Evolutionary conservation across 352 stramenopile genomes (phyloP).

Genomic region (Phytophthora nicotianae): DNA sequence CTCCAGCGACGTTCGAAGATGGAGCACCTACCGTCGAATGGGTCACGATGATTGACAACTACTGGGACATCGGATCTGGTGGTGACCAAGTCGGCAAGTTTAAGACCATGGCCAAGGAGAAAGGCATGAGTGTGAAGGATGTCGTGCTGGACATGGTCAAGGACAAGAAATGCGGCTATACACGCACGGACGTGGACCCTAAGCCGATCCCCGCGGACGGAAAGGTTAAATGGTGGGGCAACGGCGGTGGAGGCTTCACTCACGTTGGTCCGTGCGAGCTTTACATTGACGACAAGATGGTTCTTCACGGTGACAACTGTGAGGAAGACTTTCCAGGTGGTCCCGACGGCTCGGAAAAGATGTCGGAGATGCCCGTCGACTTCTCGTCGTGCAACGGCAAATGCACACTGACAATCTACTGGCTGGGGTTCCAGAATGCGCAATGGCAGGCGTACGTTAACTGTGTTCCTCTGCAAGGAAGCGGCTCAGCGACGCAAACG

Average conservation of each 20-base stretch:
- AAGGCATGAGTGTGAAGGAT: conserved; percentile 37
- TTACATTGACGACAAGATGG: conserved; percentile 50
- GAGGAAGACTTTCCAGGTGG: conserved; percentile 38
- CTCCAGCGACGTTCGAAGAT: neutral
- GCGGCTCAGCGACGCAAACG: conserved; percentile 10
- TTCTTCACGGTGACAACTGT: conserved; percentile 45
- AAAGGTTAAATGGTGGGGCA: conserved; percentile 36
- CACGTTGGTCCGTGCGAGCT: conserved; percentile 49
- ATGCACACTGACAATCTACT: conserved; percentile 26
- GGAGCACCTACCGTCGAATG: conserved; percentile 2
- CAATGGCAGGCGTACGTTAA: conserved; percentile 51
- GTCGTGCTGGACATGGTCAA: conserved; percentile 40
- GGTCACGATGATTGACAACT: conserved; percentile 31
- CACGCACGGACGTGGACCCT: conserved; percentile 28
- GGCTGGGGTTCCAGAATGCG: neutral
- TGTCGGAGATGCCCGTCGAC: conserved; percentile 41
- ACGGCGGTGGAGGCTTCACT: conserved; percentile 36
- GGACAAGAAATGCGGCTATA: conserved; percentile 42
- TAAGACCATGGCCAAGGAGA: conserved; percentile 36
- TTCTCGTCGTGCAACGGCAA: conserved; percentile 41
- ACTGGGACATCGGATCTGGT: conserved; percentile 36
- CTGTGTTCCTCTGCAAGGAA: conserved; percentile 28
- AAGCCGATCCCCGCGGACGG: conserved; percentile 41
- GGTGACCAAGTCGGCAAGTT: conserved; percentile 37
- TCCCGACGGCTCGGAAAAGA: conserved; percentile 2